Conservation (phyloP, 257 asterid species). For the Coffea canephora region DNA sequence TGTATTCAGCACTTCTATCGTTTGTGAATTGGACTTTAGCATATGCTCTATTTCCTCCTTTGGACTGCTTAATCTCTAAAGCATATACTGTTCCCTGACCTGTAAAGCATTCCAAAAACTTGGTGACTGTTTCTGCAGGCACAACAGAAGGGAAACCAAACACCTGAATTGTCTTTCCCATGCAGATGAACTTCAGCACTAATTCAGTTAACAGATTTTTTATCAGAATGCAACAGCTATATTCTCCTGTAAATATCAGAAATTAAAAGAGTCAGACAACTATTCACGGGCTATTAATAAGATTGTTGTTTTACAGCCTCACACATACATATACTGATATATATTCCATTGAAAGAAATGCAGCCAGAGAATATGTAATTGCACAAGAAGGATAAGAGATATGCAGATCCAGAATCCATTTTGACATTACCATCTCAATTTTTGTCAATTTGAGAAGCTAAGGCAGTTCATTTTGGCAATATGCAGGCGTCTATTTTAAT, state of each 20-base stretch:
- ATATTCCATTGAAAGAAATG: no score
- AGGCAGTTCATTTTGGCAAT: no score
- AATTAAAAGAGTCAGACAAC: neutral
- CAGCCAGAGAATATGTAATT: no score
- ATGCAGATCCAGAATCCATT: no score
- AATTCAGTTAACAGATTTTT: neutral
- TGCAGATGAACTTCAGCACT: constrained; percentile 7
- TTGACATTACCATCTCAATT: no score
- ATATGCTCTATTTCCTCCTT: constrained; percentile 44
- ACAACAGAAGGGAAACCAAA: constrained; percentile 53
- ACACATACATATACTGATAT: no score
- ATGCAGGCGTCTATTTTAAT: no score
- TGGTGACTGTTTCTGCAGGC: constrained; percentile 30
- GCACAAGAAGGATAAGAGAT: no score
- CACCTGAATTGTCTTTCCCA: constrained; percentile 38
- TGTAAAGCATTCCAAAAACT: constrained; percentile 40
- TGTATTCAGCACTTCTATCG: constrained; percentile 25
- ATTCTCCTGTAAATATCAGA: neutral
- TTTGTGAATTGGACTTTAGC: constrained; percentile 67
- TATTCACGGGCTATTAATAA: neutral
- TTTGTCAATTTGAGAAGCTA: no score
- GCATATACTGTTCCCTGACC: constrained; percentile 51
- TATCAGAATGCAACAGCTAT: neutral
- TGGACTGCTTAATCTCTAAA: constrained; percentile 50
- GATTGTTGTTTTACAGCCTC: no score